phyloP scores from a whole-genome alignment of 1,284 basidiomycete genomes.

The Ustilago cynodontis region DNA sequence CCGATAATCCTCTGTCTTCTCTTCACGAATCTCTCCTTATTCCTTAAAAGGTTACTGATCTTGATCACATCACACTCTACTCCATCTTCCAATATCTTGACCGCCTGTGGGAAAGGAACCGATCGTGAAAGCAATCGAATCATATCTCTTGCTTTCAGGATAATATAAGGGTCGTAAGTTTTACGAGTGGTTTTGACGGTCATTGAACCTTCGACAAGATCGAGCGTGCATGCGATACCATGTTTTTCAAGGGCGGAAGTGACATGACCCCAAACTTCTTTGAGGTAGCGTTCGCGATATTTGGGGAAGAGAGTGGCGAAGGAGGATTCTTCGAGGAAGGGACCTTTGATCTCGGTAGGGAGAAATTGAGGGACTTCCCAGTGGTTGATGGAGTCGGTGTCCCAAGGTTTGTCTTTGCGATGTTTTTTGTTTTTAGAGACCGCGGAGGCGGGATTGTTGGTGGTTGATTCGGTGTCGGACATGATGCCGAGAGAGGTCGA shows the following conservation, averaged over 20 bases:
- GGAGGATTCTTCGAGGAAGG: conserved; percentile 93
- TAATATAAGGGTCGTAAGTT: conserved; percentile 95
- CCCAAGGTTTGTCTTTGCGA: conserved; percentile 77
- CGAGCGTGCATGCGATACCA: conserved; percentile 89
- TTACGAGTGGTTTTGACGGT: conserved; percentile 95
- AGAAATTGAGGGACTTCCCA: conserved; percentile 89
- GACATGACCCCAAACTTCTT: conserved; percentile 94
- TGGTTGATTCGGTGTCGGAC: conserved; percentile 12
- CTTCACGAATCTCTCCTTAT: conserved; percentile 98
- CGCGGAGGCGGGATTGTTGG: background rate
- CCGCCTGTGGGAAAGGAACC: conserved; percentile 83
- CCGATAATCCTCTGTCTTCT: conserved; percentile 95
- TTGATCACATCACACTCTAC: conserved; percentile 98
- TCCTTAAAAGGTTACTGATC: conserved; percentile 91
- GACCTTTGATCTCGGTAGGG: conserved; percentile 77
- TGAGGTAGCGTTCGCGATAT: conserved; percentile 95
- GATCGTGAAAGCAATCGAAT: conserved; percentile 94
- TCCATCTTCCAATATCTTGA: conserved; percentile 90
- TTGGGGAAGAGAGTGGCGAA: conserved; percentile 99
- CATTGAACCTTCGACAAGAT: conserved; percentile 97
- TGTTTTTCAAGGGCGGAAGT: conserved; percentile 85
- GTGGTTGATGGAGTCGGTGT: conserved; percentile 98
- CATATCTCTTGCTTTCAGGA: conserved; percentile 94
- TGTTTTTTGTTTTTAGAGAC: conserved; percentile 66
- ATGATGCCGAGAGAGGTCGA: conserved; percentile 12